These are phyloP conservation scores for Arctium lappa DNA, from an alignment of 129 eudicot species.

Conservation along the genomic window DNA sequence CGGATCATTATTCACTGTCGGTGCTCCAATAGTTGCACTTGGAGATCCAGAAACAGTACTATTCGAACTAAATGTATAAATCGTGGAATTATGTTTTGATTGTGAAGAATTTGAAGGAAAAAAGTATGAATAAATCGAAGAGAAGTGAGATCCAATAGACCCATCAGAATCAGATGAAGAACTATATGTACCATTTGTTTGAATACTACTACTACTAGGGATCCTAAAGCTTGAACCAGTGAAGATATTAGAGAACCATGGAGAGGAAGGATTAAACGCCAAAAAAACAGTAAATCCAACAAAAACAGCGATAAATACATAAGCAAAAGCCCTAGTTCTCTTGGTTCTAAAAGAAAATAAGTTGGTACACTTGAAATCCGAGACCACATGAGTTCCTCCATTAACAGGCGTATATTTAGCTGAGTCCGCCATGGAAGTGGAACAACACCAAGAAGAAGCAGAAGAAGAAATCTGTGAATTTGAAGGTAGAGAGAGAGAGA, in stretches of 20 bases:
- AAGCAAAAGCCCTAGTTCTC: slow-evolving; percentile 45
- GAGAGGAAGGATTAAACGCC: slow-evolving; percentile 66
- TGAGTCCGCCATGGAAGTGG: slow-evolving; percentile 53
- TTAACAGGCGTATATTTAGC: slow-evolving; percentile 62
- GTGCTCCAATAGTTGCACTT: slow-evolving; percentile 12
- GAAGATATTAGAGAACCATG: slow-evolving; percentile 62
- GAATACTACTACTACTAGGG: slow-evolving; percentile 1
- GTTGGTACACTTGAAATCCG: slow-evolving; percentile 46
- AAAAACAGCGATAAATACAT: slow-evolving; percentile 49
- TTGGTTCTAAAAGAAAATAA: slow-evolving; percentile 43
- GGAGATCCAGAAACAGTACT: slow-evolving; percentile 29
- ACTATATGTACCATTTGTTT: slow-evolving; percentile 5
- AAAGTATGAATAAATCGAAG: slow-evolving; percentile 46
- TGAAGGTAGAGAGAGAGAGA: neutral
- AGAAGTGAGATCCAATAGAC: slow-evolving; percentile 53
- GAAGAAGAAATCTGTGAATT: neutral
- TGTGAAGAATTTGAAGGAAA: slow-evolving; percentile 46
- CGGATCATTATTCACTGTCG: slow-evolving; percentile 17
- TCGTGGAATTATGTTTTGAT: slow-evolving; percentile 23
- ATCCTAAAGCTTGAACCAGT: slow-evolving; percentile 3
- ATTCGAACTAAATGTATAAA: neutral
- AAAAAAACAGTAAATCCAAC: slow-evolving; percentile 59
- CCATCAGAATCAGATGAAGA: slow-evolving; percentile 13
- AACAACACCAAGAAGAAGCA: neutral
- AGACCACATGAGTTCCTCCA: slow-evolving; percentile 31